Conservation (phyloP, 2,329 filamentous ascomycete genomes). For the Monosporascus sp. region DNA sequence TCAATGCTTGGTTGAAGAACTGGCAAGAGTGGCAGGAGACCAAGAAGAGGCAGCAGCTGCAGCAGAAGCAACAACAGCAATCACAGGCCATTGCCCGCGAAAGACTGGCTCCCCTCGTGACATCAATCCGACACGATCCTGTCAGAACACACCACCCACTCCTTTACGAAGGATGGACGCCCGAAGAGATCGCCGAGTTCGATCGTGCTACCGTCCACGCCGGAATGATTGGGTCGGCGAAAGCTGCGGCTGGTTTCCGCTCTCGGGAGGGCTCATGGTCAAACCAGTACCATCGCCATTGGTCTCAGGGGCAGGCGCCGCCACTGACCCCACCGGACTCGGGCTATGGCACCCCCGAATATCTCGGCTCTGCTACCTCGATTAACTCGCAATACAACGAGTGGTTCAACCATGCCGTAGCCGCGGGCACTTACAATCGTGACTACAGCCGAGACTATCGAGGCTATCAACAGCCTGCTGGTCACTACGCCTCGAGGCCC, state of each 20-base stretch:
- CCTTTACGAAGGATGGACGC: slow-evolving; percentile 41
- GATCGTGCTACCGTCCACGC: slow-evolving; percentile 43
- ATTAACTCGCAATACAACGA: slow-evolving; percentile 53
- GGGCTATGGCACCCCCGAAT: slow-evolving; percentile 57
- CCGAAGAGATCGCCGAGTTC: slow-evolving; percentile 52
- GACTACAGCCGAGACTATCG: slow-evolving; percentile 8
- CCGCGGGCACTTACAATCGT: slow-evolving; percentile 24
- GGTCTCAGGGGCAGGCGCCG: slow-evolving; percentile 37
- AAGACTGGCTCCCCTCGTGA: slow-evolving; percentile 42
- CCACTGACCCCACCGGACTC: slow-evolving; percentile 57
- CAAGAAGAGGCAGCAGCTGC: slow-evolving; percentile 40
- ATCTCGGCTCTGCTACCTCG: slow-evolving; percentile 49
- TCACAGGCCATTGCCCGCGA: slow-evolving; percentile 42
- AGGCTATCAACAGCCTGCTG: slow-evolving; percentile 38
- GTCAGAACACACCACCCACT: slow-evolving; percentile 28
- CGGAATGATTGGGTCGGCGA: slow-evolving; percentile 20
- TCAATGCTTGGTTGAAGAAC: slow-evolving; percentile 57
- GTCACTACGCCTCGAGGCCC: slow-evolving; percentile 35
- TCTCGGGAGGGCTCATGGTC: slow-evolving; percentile 40
- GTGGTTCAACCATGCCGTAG: slow-evolving; percentile 43
- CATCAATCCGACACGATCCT: slow-evolving; percentile 41
- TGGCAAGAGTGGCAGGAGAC: slow-evolving; percentile 53
- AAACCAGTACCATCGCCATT: slow-evolving; percentile 33
- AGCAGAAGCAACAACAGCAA: slow-evolving; percentile 30
- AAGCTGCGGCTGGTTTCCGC: slow-evolving; percentile 32